Evolutionary conservation across 805 yeast genomes (phyloP), one percentile per base, ranked within the genome.

Genomic region (Saccharomycopsis olivae): DNA sequence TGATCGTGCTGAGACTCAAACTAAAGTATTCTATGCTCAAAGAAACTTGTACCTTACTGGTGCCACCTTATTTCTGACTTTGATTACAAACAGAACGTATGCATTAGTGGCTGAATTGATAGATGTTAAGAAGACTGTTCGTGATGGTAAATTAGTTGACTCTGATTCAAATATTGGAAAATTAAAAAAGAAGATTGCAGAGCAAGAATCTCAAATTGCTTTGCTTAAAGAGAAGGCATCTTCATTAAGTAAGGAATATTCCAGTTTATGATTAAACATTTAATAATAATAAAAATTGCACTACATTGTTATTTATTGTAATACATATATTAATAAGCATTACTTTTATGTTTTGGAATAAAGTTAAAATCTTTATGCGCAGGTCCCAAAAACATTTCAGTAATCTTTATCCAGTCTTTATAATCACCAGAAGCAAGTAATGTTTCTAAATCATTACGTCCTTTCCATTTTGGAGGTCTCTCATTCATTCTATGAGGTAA

Each of bases 11-110:
- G 97, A 92, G 54, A 68, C 83, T 41, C 87, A 82, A 59, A 92
- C 96, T 17, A 75, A 96, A 60, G 73, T 87, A 54, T 92, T 92
- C 61, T 88, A 88, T 56, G 86, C 96, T 16, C 98, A 92, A 65
- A 77, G 99, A 65, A 92, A 92, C 67, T 75, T 87, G 79, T 92
- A 92, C 53, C 69, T 92, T 37, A 86, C 96, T 51, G 99, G 99
- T 1, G 86, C 88, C 62, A 87, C 97, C 2, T 71, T 92, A 58
- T 92, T 92, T 58, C 66, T 92, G 53, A 83, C 95, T 2, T 68
- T 88, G 54, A 80, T 86, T 38, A 75, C 88, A 50, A 77, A 80
- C 54, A 73, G 96, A 62, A 86, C 96, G 2, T 86, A 83, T 58
- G 66, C 75, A 3, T 67, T 87, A 49, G 94, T 85, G 23, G 78